These are phyloP conservation scores for Lactifluus subvellereus DNA, from an alignment of 768 basidiomycete genomes.

Conservation along the genomic window DNA sequence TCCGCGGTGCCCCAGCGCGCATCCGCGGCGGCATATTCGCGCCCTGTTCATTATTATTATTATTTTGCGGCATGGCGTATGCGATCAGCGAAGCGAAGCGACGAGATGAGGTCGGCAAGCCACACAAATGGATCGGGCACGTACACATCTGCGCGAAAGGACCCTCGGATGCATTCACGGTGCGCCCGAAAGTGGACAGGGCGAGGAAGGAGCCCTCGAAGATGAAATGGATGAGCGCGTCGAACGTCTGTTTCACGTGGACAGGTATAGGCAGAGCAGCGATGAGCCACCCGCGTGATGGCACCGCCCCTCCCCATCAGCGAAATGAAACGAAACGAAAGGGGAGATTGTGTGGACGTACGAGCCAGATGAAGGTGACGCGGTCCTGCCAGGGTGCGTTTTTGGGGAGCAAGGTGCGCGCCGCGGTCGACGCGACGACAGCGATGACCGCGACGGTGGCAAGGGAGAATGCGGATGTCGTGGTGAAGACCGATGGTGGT, in stretches of 20 bases:
- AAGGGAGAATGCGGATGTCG: constrained; percentile 60
- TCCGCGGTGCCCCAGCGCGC: constrained; percentile 78
- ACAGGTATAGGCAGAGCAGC: no score
- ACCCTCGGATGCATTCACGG: constrained; percentile 63
- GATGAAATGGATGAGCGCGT: constrained; percentile 71
- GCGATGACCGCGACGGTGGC: constrained; percentile 50
- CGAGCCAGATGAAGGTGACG: constrained; percentile 75
- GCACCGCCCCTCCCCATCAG: background rate
- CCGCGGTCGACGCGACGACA: constrained; percentile 45
- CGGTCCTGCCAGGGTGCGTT: constrained; percentile 58
- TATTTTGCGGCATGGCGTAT: background rate
- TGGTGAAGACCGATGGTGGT: constrained; percentile 40
- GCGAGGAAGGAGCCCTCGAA: constrained; percentile 81
- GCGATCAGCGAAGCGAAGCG: background rate
- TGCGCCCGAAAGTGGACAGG: constrained; percentile 66
- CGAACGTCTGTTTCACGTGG: constrained; percentile 51
- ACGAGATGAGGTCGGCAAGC: background rate
- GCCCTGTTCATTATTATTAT: constrained; percentile 44
- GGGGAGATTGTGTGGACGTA: constrained; percentile 31
- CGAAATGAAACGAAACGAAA: background rate
- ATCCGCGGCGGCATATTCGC: constrained; percentile 75
- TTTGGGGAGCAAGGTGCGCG: constrained; percentile 56
- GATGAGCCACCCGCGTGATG: no score
- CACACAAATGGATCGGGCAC: constrained; percentile 27
- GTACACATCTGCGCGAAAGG: constrained; percentile 70